phyloP scores from a whole-genome alignment of 73 alveolate genomes.

The Paramecium pentaurelia region DNA sequence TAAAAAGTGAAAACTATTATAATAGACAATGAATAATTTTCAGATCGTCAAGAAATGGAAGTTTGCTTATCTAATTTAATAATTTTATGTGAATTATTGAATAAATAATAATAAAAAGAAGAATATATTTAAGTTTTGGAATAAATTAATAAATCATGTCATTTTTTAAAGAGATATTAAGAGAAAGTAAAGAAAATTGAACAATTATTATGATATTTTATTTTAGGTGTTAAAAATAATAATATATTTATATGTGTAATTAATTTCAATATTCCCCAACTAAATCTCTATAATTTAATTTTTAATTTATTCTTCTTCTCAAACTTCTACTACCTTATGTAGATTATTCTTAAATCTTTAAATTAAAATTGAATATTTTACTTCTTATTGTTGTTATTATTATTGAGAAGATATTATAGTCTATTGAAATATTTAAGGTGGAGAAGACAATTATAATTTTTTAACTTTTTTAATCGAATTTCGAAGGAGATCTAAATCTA shows the following conservation, averaged over 20 bases:
- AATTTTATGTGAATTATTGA: neutral
- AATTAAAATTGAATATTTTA: neutral
- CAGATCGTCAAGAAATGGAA: slow-evolving; percentile 25
- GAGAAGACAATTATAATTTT: neutral
- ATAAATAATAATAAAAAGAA: neutral
- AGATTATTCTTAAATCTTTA: neutral
- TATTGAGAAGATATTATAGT: neutral
- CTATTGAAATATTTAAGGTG: neutral
- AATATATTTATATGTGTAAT: neutral
- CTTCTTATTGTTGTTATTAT: neutral
- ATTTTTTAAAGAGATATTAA: neutral
- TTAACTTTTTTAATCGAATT: neutral
- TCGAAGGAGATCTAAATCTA: neutral
- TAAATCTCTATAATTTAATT: slow-evolving; percentile 6
- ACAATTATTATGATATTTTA: neutral
- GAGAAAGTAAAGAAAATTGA: slow-evolving; percentile 6
- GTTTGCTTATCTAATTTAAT: neutral
- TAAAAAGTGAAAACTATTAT: neutral
- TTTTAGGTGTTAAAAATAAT: neutral
- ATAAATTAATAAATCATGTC: neutral
- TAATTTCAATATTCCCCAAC: slow-evolving; percentile 23
- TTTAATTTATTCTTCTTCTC: neutral
- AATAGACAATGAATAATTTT: slow-evolving; percentile 13
- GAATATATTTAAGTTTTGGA: neutral
- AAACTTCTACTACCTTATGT: neutral